A percentile compares a stretch with the other conserved stretches of the same genome.
Conservation (phyloP, 2,329 filamentous ascomycete species). For the Alternaria sp. region DNA sequence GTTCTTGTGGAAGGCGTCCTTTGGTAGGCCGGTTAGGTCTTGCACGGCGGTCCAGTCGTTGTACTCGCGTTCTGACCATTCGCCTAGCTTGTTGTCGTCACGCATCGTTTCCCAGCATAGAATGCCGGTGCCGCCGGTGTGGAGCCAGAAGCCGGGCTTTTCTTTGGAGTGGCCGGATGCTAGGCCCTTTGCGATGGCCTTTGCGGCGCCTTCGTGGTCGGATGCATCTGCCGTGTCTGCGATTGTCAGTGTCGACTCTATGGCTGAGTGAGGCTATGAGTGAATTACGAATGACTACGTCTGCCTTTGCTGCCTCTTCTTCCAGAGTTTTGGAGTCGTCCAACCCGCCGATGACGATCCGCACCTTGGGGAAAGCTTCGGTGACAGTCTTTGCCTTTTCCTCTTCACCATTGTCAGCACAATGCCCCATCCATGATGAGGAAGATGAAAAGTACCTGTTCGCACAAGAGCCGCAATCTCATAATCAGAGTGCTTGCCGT, state of each 20-base stretch:
- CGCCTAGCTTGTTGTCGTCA: constrained; percentile 53
- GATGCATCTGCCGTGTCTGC: constrained; percentile 38
- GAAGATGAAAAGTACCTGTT: constrained; percentile 7
- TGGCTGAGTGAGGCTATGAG: too few relatives aligned
- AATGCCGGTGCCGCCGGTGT: constrained; percentile 62
- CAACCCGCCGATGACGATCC: constrained; percentile 57
- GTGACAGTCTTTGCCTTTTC: constrained; percentile 53
- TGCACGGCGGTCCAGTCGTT: constrained; percentile 64
- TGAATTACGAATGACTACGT: constrained; percentile 53
- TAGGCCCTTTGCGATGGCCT: constrained; percentile 61
- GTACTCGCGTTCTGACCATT: constrained; percentile 58
- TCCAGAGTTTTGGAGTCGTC: constrained; percentile 55
- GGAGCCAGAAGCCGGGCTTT: constrained; percentile 59
- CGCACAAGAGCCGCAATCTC: constrained; percentile 54
- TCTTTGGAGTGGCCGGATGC: constrained; percentile 50
- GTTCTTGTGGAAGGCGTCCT: constrained; percentile 66
- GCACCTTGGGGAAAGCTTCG: constrained; percentile 53
- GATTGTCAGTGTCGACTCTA: background rate
- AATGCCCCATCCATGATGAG: background rate
- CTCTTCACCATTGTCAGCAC: constrained; percentile 27
- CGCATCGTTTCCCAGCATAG: constrained; percentile 57
- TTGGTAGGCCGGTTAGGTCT: constrained; percentile 61
- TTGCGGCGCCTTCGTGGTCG: constrained; percentile 38
- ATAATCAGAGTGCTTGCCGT: constrained; percentile 55
- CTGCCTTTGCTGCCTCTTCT: constrained; percentile 56